Percentiles rank a stretch among this genome's conserved stretches.
phyloP scores from a whole-genome alignment of 352 stramenopile species.

The Pythium myriotylum region DNA sequence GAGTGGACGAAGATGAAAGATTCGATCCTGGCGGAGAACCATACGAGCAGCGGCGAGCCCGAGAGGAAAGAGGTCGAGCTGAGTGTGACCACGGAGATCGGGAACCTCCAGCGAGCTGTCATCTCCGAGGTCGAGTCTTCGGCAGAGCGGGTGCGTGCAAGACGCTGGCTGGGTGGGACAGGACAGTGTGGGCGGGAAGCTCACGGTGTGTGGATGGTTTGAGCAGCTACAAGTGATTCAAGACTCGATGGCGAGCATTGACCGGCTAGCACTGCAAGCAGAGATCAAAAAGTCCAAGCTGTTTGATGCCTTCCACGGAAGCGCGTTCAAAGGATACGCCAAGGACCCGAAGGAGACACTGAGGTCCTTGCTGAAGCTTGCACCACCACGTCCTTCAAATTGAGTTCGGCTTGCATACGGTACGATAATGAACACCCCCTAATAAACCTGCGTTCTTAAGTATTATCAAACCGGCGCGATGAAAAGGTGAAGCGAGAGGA shows the following conservation, averaged over 20 bases:
- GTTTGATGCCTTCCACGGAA: constrained; percentile 74
- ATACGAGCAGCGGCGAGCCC: constrained; percentile 4
- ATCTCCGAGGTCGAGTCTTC: constrained; percentile 28
- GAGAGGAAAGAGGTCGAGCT: constrained; percentile 19
- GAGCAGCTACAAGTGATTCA: constrained; percentile 56
- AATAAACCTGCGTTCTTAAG: too few relatives aligned
- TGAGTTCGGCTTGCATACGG: too few relatives aligned
- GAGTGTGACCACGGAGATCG: constrained; percentile 47
- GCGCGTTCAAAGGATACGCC: constrained; percentile 79
- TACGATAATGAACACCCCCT: too few relatives aligned
- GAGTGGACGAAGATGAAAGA: constrained; percentile 55
- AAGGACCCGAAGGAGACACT: constrained; percentile 71
- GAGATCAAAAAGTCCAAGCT: constrained; percentile 71
- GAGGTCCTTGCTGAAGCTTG: constrained; percentile 47
- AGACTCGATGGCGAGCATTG: constrained; percentile 64
- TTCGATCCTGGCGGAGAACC: constrained; percentile 31
- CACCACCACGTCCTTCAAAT: not conserved
- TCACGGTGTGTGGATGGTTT: not conserved
- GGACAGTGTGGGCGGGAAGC: too few relatives aligned
- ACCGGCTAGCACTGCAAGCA: constrained; percentile 64
- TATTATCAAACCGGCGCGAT: too few relatives aligned
- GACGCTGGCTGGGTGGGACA: too few relatives aligned
- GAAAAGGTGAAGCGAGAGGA: too few relatives aligned
- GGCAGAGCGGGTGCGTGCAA: constrained; percentile 12
- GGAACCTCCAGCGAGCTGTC: constrained; percentile 47